Conservation (phyloP, 192 early-diverging fungal species). For the Podila horticola region DNA sequence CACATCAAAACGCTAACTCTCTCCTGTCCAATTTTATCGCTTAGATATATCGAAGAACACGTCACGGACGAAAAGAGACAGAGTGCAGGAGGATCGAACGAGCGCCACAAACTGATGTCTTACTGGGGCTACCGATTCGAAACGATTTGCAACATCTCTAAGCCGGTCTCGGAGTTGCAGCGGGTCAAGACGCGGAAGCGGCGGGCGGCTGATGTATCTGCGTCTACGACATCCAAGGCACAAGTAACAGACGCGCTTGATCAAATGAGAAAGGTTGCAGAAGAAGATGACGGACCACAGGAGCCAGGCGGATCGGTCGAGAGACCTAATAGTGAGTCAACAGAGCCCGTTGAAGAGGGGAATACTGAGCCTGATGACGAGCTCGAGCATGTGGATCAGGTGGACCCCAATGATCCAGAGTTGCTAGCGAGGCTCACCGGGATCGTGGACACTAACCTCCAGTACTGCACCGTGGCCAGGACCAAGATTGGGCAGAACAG, state of each 20-base stretch:
- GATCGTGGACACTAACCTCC: slow-evolving; percentile 82
- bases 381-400: slow-evolving; percentile 6
- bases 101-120: slow-evolving; percentile 72
- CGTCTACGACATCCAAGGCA: neutral
- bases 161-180: slow-evolving; percentile 58
- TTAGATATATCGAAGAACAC: slow-evolving; percentile 87
- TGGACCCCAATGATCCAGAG: slow-evolving; percentile 51
- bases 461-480: slow-evolving; percentile 90
- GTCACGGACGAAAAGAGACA: slow-evolving; percentile 53
- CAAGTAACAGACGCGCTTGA: neutral
- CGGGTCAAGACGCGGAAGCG: slow-evolving; percentile 21
- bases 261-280: neutral
- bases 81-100: slow-evolving; percentile 50
- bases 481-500: slow-evolving; percentile 75
- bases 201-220: neutral
- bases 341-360: neutral
- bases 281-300: neutral
- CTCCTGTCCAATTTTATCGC: slow-evolving; percentile 2
- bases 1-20: neutral
- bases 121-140: slow-evolving; percentile 97
- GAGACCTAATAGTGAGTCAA: too few relatives aligned
- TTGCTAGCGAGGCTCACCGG: slow-evolving; percentile 52
- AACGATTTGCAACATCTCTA: slow-evolving; percentile 71
- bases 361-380: neutral
- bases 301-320: neutral